A percentile compares a stretch with the other conserved stretches of the same genome.
phyloP scores from a whole-genome alignment of 441 rosid species.

The Aquilaria agallochum region DNA sequence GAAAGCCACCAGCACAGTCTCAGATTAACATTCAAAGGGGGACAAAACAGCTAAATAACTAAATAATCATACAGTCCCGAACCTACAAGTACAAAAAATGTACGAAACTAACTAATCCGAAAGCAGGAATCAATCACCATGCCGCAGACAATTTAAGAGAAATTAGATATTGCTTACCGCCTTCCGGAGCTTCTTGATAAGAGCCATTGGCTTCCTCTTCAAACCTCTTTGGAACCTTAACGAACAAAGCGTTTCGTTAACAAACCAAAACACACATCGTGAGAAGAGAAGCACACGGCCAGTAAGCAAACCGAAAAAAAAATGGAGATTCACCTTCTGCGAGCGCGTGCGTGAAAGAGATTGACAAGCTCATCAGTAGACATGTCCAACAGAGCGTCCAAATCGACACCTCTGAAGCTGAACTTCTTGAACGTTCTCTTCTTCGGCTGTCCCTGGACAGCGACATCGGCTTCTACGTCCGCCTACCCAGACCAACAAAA shows the following conservation, averaged over 20 bases:
- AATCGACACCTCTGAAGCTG: slow-evolving; percentile 77
- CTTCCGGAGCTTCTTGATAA: slow-evolving; percentile 75
- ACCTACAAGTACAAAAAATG: too few relatives aligned
- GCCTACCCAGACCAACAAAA: slow-evolving; percentile 26
- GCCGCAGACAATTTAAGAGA: too few relatives aligned
- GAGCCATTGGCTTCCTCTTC: slow-evolving; percentile 82
- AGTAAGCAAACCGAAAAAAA: not conserved
- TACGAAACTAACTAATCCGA: too few relatives aligned
- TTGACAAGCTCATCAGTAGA: slow-evolving; percentile 83
- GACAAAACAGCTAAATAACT: too few relatives aligned
- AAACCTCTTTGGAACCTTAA: slow-evolving; percentile 76
- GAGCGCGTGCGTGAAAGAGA: slow-evolving; percentile 75
- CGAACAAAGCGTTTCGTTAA: not conserved
- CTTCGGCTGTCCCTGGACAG: slow-evolving; percentile 57
- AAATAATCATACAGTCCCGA: too few relatives aligned
- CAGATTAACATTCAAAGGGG: too few relatives aligned
- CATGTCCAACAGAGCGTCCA: slow-evolving; percentile 87
- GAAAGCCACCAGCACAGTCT: not conserved
- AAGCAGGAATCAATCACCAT: too few relatives aligned
- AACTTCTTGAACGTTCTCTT: slow-evolving; percentile 94
- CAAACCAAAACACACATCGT: not conserved
- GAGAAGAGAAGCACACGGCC: not conserved
- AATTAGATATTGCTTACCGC: slow-evolving; percentile 39
- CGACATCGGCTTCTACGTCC: slow-evolving; percentile 52
- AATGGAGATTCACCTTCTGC: slow-evolving; percentile 50